Evolutionary conservation across 192 early-diverging fungal genomes (phyloP), one percentile per base, ranked within the genome.

Genomic region (Endogone sp.): DNA sequence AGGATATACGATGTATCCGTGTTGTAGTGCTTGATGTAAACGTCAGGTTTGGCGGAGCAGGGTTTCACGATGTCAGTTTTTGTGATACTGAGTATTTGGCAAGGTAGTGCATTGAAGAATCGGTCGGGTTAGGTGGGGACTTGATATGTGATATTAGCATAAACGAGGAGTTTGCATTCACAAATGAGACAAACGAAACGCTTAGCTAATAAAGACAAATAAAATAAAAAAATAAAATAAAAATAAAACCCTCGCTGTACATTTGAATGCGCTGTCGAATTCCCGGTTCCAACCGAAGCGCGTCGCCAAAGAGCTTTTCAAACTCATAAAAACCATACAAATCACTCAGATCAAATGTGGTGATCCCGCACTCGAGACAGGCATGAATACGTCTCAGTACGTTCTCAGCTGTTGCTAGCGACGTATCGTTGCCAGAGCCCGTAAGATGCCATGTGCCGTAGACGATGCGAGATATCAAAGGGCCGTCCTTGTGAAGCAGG

Each of bases 291-390:
- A 69, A 24, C 21, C 22, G 29, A 11, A 69, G 58, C 16, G 57
- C 67, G 2, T 69, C 67, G 25, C 67, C 67, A 37, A 69, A 69
- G 2, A 69, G 2, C n/a, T 22, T 26, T 37, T 69, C 67, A 37
- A 60, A 69, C 4, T 61, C 32, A 44, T 69, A 69, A 62, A 29
- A 67, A n/a, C 80, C 80, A 63, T 81, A 82, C 28, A 80, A 82
- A 66, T 80, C 79, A 6, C 79, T 79, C 23, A 76, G 26, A 62
- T 81, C 80, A 66, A 81, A 81, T 22, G 70, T 78, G 25, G 80
- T 81, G 67, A 81, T 81, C 2, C 79, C 79, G 31, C 77, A 66
- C 22, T 63, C 56, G 26, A 81, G 54, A 68, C 80, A 81, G 22
- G 28, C 32, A 44, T 79, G 68, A 71, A 81, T 81, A 60, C 80